Base-by-base conservation (phyloP, 495 filamentous ascomycete species). In the Pseudotulostoma volvatum region DNA sequence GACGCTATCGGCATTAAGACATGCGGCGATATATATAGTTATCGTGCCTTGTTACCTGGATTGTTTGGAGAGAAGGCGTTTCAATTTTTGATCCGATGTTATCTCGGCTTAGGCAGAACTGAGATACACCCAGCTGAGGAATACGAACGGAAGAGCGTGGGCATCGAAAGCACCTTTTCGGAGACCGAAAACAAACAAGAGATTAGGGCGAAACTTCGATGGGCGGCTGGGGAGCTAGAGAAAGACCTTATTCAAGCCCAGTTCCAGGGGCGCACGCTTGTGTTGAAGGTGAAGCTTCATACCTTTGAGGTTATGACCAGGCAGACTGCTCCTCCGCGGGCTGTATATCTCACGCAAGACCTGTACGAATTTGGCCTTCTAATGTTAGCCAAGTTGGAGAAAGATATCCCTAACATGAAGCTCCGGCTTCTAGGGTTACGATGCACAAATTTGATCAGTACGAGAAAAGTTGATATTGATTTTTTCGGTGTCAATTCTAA, bases 21-120 rank as follows among this genome's bases (percentile, higher is more conserved):
- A 0, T 96, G 87, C 54, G 88, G 85, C 0, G 85, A 96, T 49
- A 81, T 96, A 16, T 90, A 83, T 49, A 49, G 66, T 1, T 72
- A 87, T 13, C 73, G 85, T 2, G 77, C 76, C 9, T 73, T 79
- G 37, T 60, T 95, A 33, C 61, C 59, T 15, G 76, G 69, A 18
- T 68, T 97, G 0, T 96, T 96, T 47, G 87, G 87, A 3, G 81
- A 93, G 19, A 99, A 95, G 55, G 76, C 82, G 0, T 87, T 81
- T 44, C 73, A 81, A 31, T 96, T 96, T 43, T 64, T 99, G 3
- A 70, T 92, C 34, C 70, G 76, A 36, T 84, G 79, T 46, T 79
- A 93, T 48, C 73, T 96, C 0, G 90, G 92, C 7, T 61, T 96
- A 0, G 90, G 90, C 5, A 62, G 87, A n/a, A 96, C 92, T 0